Evolutionary conservation across 495 filamentous ascomycete species (phyloP).

Genomic region (Collariella sp.): DNA sequence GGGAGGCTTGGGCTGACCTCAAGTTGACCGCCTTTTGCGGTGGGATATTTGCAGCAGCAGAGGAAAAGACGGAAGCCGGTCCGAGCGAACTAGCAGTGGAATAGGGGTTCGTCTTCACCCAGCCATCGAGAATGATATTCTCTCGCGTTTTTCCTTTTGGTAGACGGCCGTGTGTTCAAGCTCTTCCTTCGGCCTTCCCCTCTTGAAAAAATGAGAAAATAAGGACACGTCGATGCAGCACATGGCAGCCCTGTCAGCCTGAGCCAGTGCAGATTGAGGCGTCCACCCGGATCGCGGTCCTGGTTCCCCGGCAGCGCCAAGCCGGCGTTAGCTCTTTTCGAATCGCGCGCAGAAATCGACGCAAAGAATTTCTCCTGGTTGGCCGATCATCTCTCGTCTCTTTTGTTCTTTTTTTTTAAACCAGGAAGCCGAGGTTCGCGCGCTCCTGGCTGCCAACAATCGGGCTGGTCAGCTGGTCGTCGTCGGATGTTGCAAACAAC

Average conservation of each 20-base stretch:
- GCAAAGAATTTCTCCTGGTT: slow-evolving; percentile 9
- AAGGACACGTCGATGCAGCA: slow-evolving; percentile 9
- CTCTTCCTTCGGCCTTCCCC: no score
- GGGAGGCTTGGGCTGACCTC: slow-evolving; percentile 25
- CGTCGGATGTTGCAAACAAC: background rate
- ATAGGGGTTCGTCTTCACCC: background rate
- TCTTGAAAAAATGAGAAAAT: background rate
- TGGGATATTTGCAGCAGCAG: background rate
- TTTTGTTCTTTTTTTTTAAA: background rate
- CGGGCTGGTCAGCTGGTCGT: background rate
- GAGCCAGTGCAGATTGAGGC: background rate
- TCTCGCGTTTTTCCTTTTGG: background rate
- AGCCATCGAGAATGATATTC: background rate
- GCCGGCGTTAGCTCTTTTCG: background rate
- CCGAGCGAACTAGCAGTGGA: slow-evolving; percentile 3
- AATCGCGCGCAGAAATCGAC: background rate
- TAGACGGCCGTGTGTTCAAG: background rate
- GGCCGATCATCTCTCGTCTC: background rate
- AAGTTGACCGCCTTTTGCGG: slow-evolving; percentile 8
- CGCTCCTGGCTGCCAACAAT: background rate
- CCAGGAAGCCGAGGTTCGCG: background rate
- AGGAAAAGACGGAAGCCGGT: slow-evolving; percentile 2
- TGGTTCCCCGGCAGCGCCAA: slow-evolving; percentile 2
- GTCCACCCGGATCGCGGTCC: slow-evolving; percentile 2
- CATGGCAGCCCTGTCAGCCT: slow-evolving; percentile 9